Conservation (phyloP, 306 rosid species). For the Cercis canadensis region DNA sequence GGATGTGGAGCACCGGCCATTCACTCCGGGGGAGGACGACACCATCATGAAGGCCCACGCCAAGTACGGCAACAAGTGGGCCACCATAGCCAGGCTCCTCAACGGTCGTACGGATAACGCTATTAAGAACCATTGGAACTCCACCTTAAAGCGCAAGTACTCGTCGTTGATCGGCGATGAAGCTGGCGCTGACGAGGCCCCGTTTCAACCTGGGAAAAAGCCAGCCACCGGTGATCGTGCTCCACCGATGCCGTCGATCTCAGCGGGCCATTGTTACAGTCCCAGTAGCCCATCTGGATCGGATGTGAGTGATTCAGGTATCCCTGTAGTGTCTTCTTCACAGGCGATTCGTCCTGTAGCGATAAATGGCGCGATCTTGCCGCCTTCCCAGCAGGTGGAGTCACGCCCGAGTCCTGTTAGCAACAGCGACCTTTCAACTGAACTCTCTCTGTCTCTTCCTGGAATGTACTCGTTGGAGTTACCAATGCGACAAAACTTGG, state of each 20-base stretch:
- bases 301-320: conserved; percentile 49
- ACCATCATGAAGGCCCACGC: conserved; percentile 49
- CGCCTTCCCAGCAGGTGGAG: conserved; percentile 27
- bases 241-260: conserved; percentile 8
- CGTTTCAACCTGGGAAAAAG: conserved; percentile 24
- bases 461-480: conserved; percentile 36
- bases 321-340: conserved; percentile 13
- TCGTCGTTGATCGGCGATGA: conserved; percentile 28
- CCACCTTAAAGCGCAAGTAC: conserved; percentile 59
- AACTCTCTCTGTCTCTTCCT: conserved; percentile 44
- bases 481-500: neutral
- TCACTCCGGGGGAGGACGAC: conserved; percentile 55
- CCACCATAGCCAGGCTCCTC: conserved; percentile 67
- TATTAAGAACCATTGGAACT: conserved; percentile 74
- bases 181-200: neutral
- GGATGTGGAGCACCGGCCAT: conserved; percentile 57
- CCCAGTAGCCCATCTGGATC: conserved; percentile 53
- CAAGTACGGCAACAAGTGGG: conserved; percentile 64
- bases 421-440: conserved; percentile 47
- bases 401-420: conserved; percentile 10
- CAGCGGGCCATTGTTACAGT: conserved; percentile 22
- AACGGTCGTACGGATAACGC: conserved; percentile 72
- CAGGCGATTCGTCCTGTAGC: conserved; percentile 13
- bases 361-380: neutral
- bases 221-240: neutral